These are phyloP conservation scores for Trichoderma orchidacearum DNA, from an alignment of 495 filamentous ascomycete species.

Conservation along the genomic window DNA sequence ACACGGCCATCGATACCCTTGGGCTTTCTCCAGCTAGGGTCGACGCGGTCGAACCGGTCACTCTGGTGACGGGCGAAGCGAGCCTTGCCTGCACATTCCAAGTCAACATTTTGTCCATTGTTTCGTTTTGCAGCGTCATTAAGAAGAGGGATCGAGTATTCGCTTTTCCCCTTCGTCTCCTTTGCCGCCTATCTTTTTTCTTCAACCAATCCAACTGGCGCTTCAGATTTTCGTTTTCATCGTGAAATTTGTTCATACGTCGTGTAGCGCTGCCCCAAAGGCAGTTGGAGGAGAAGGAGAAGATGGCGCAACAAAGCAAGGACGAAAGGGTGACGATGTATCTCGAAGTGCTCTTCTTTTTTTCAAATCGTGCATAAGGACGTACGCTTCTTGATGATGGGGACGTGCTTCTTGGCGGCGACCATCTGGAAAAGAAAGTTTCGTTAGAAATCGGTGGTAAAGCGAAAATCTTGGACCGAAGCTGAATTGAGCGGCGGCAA, in stretches of 20 bases:
- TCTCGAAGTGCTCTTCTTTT: not conserved
- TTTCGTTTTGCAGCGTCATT: conserved; percentile 7
- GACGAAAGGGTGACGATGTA: conserved; percentile 1
- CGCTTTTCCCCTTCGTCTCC: conserved; percentile 1
- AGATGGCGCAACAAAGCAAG: not conserved
- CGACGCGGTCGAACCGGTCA: conserved; percentile 86
- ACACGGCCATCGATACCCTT: conserved; percentile 92
- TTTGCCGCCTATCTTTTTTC: not conserved
- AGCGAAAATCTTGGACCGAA: not conserved
- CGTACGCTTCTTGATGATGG: conserved; percentile 99
- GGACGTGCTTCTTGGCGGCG: conserved; percentile 95
- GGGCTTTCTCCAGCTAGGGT: conserved; percentile 87
- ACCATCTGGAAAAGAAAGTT: conserved; percentile 57
- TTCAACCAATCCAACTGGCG: not conserved
- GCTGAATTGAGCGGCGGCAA: not conserved
- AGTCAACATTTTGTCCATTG: conserved; percentile 11
- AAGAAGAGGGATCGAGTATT: conserved; percentile 5
- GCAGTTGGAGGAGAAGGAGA: not conserved
- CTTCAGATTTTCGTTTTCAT: not conserved
- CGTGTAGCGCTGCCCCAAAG: not conserved
- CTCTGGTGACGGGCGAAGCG: conserved; percentile 91
- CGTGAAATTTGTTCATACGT: not conserved
- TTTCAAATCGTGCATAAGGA: conserved; percentile 9
- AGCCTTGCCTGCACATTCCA: conserved; percentile 56
- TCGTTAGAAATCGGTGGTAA: not conserved